Percentiles rank a stretch among this genome's conserved stretches.
Evolutionary conservation across 2,329 filamentous ascomycete genomes (phyloP).

Genomic region (Nemania diffusa): DNA sequence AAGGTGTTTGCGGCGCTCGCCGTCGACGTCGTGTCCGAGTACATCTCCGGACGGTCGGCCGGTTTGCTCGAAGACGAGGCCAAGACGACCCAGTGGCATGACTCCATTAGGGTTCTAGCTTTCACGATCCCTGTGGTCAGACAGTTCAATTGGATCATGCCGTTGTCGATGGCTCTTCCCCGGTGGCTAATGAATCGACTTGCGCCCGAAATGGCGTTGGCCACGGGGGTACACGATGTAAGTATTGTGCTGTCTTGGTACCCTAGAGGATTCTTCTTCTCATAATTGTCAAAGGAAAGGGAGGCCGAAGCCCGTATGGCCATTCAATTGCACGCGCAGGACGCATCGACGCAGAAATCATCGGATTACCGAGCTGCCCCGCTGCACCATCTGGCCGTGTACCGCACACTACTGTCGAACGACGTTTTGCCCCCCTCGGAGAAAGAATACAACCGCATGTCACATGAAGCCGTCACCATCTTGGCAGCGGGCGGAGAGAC

Average conservation of each 20-base stretch:
- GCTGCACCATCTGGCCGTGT: too few relatives aligned
- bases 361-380: too few relatives aligned
- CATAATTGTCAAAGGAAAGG: too few relatives aligned
- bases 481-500: constrained; percentile 15
- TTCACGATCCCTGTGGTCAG: constrained; percentile 12
- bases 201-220: too few relatives aligned
- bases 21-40: constrained; percentile 6
- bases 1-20: constrained; percentile 10
- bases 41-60: constrained; percentile 2
- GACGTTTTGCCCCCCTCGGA: background rate
- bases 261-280: too few relatives aligned
- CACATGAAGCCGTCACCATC: constrained; percentile 5
- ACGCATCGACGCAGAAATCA: too few relatives aligned
- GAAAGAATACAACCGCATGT: constrained; percentile 4
- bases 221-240: too few relatives aligned
- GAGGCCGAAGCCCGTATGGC: too few relatives aligned
- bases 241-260: too few relatives aligned
- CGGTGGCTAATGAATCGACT: too few relatives aligned
- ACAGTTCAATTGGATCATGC: constrained; percentile 19
- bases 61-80: constrained; percentile 14
- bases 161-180: too few relatives aligned
- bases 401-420: background rate
- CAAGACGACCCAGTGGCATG: constrained; percentile 3
- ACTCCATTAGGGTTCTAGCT: background rate
- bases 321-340: too few relatives aligned